Evolutionary conservation across 352 stramenopile species (phyloP).

Genomic region (Globisporangium nagaii): DNA sequence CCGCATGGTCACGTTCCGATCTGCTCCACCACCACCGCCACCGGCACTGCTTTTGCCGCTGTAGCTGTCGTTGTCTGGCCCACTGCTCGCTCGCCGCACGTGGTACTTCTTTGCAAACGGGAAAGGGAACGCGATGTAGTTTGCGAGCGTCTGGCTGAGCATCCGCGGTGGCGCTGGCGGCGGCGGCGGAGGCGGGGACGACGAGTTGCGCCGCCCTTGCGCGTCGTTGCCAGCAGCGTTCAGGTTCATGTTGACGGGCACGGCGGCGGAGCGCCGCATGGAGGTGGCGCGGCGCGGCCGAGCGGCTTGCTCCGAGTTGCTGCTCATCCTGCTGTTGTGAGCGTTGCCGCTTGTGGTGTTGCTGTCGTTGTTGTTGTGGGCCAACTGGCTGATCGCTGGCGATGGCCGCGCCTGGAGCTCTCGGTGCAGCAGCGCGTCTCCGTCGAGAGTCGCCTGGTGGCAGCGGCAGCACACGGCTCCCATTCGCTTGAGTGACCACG

Average conservation of each 20-base stretch:
- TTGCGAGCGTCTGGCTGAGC: constrained; percentile 56
- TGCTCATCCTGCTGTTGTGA: constrained; percentile 5
- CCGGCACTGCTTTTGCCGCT: not conserved
- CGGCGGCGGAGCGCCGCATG: constrained; percentile 6
- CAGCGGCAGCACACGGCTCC: constrained; percentile 64
- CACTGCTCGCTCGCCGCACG: constrained; percentile 7
- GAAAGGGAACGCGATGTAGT: constrained; percentile 78
- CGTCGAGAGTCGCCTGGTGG: constrained; percentile 57
- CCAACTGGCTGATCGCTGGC: not conserved
- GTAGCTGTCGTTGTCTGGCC: constrained; percentile 6
- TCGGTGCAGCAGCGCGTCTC: constrained; percentile 27
- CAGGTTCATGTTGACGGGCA: constrained; percentile 23
- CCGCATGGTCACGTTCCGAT: constrained; percentile 1
- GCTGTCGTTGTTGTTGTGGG: not conserved
- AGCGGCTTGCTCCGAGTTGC: not conserved
- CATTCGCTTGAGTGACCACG: constrained; percentile 36
- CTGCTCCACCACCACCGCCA: too few species aligned
- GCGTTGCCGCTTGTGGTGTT: not conserved
- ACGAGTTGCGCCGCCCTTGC: not conserved
- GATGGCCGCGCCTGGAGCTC: not conserved
- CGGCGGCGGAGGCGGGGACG: not conserved
- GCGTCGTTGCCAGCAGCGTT: constrained; percentile 6
- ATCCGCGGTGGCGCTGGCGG: constrained; percentile 11
- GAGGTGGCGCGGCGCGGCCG: not conserved
- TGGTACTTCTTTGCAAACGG: constrained; percentile 49